Evolutionary conservation across 805 yeast species (phyloP).

Genomic region (Ogataea pignaliae): DNA sequence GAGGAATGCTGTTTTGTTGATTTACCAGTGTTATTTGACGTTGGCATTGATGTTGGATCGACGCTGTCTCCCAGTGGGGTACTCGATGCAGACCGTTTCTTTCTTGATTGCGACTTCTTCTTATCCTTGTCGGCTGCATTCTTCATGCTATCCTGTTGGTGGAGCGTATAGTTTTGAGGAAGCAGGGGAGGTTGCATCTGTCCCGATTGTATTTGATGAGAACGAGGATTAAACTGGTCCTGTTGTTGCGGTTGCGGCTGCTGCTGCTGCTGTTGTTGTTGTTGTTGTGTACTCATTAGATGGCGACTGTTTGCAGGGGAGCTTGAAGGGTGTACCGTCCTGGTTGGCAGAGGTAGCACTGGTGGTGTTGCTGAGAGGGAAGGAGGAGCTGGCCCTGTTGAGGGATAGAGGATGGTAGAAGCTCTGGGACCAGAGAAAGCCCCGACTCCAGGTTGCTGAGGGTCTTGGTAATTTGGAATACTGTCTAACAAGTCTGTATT

Average conservation of each 20-base stretch:
- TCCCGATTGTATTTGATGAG: neutral
- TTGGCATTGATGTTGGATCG: neutral
- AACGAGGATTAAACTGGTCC: neutral
- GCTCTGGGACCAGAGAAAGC: too few species aligned
- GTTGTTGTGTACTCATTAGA: conserved; percentile 6
- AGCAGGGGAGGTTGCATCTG: neutral
- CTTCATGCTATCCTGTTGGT: neutral
- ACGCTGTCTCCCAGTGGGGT: neutral
- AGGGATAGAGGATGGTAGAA: conserved; percentile 6
- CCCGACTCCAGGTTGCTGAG: conserved; percentile 6
- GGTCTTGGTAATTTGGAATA: conserved; percentile 21
- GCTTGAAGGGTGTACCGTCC: conserved; percentile 11
- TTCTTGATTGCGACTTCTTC: conserved; percentile 2
- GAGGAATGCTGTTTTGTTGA: neutral
- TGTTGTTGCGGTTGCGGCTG: conserved; percentile 12
- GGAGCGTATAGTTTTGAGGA: neutral
- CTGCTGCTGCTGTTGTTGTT: conserved; percentile 9
- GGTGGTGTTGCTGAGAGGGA: conserved; percentile 20
- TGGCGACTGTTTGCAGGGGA: conserved; percentile 3
- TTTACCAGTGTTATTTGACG: neutral
- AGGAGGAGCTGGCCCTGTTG: conserved; percentile 12
- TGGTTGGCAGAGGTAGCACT: conserved; percentile 18
- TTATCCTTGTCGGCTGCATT: conserved; percentile 1
- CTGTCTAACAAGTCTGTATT: conserved; percentile 24
- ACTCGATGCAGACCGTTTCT: neutral